Conservation (phyloP, 2,329 filamentous ascomycete species). For the Aspergillus puulaauensis region DNA sequence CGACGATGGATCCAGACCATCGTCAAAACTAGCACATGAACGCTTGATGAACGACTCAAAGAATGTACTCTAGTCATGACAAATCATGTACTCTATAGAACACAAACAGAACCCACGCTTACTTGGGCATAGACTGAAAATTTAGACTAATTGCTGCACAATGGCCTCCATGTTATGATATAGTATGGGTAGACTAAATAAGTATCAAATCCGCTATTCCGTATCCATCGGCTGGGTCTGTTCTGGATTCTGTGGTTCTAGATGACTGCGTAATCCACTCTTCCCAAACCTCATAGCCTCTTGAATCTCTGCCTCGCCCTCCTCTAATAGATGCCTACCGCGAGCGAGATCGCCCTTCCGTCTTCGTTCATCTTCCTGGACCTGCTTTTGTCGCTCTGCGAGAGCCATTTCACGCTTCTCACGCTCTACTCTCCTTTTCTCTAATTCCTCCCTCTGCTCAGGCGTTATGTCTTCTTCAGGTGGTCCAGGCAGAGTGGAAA, state of each 20-base stretch:
- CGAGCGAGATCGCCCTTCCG: conserved; percentile 40
- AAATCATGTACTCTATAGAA: not conserved
- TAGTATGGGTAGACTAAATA: not conserved
- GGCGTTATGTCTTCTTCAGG: conserved; percentile 38
- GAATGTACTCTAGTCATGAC: not conserved
- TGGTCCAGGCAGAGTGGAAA: conserved; percentile 42
- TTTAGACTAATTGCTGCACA: not conserved
- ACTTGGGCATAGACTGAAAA: not conserved
- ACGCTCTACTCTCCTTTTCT: conserved; percentile 40
- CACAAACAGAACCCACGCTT: not conserved
- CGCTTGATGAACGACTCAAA: conserved; percentile 1
- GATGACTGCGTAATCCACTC: conserved; percentile 42
- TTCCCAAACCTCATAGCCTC: conserved; percentile 45
- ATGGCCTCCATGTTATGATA: not conserved
- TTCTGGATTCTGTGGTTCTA: conserved; percentile 24
- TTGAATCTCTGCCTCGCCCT: conserved; percentile 46
- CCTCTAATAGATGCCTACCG: conserved; percentile 42
- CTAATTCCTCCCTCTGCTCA: conserved; percentile 37
- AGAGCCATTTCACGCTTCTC: conserved; percentile 47
- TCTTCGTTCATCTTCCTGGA: conserved; percentile 44
- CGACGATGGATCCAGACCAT: not conserved
- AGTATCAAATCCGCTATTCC: not conserved
- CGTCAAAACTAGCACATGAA: not conserved
- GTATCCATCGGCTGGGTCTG: conserved; percentile 17
- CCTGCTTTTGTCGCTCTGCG: conserved; percentile 43